These are phyloP conservation scores for Globisporangium irregulare DNA, from an alignment of 352 stramenopile species.

Conservation along the genomic window DNA sequence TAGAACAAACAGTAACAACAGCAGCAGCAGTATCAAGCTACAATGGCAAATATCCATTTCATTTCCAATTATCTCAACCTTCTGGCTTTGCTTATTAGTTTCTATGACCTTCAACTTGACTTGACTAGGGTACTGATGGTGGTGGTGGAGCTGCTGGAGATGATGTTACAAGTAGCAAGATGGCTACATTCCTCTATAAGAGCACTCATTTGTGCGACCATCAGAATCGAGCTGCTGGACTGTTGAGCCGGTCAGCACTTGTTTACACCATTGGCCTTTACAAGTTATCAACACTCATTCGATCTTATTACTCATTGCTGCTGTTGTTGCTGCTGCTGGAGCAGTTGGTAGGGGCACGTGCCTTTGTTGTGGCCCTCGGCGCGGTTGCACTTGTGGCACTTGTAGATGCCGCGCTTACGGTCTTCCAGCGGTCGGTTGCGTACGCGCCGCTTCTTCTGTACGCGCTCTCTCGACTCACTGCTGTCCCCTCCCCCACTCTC, in stretches of 20 bases:
- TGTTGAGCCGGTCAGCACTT: not conserved
- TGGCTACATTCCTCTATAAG: not conserved
- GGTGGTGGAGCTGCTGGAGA: too few relatives aligned
- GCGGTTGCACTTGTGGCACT: conserved; percentile 44
- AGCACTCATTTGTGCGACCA: not conserved
- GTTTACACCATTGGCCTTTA: not conserved
- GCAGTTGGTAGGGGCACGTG: conserved; percentile 38
- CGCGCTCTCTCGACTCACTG: not conserved
- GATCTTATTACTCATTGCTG: not conserved
- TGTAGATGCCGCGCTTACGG: conserved; percentile 49
- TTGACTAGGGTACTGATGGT: not conserved
- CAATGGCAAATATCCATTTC: not conserved
- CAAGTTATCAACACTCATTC: not conserved
- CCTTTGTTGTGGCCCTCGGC: conserved; percentile 54
- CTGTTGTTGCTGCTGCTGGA: not conserved
- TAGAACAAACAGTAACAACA: not conserved
- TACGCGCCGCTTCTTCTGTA: conserved; percentile 30
- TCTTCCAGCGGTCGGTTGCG: conserved; percentile 29
- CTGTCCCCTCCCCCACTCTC: not conserved
- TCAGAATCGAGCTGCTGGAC: not conserved
- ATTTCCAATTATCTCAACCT: not conserved
- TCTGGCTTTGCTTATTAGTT: not conserved
- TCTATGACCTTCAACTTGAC: not conserved
- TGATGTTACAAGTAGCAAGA: not conserved
- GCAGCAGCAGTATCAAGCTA: not conserved